These are phyloP conservation scores for Citrus sp. DNA, from an alignment of 345 rosid species.

Conservation along the genomic window DNA sequence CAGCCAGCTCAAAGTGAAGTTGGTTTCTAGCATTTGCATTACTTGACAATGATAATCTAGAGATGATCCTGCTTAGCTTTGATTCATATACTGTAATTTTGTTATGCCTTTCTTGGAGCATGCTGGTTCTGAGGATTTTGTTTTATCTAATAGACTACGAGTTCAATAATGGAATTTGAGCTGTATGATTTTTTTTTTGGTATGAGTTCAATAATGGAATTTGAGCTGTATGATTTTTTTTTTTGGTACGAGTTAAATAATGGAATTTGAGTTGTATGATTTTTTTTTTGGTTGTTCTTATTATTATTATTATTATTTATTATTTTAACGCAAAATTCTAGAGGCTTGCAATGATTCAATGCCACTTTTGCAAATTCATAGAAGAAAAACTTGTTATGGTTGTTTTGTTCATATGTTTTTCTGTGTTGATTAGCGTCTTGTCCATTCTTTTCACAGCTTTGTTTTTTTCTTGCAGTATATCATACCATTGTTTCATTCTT, in stretches of 20 bases:
- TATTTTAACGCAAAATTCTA: background rate
- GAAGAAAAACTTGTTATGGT: background rate
- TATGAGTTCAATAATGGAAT: background rate
- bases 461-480: background rate
- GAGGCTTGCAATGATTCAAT: background rate
- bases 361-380: background rate
- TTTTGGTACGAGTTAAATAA: background rate
- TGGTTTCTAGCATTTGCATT: background rate
- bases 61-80: background rate
- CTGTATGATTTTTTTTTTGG: background rate
- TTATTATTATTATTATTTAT: background rate
- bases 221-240: background rate
- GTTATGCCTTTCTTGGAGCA: background rate
- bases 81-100: background rate
- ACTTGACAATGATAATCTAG: background rate
- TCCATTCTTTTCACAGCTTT: background rate
- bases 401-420: background rate
- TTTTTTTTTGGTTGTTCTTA: background rate
- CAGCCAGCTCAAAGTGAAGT: background rate
- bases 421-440: background rate
- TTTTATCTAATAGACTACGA: background rate
- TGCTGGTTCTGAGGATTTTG: no score
- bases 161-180: background rate
- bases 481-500: conserved; percentile 1
- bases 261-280: background rate